Percentiles rank a stretch among this genome's conserved stretches.
phyloP scores from a whole-genome alignment of 345 rosid species.

The Cardamine occulta region DNA sequence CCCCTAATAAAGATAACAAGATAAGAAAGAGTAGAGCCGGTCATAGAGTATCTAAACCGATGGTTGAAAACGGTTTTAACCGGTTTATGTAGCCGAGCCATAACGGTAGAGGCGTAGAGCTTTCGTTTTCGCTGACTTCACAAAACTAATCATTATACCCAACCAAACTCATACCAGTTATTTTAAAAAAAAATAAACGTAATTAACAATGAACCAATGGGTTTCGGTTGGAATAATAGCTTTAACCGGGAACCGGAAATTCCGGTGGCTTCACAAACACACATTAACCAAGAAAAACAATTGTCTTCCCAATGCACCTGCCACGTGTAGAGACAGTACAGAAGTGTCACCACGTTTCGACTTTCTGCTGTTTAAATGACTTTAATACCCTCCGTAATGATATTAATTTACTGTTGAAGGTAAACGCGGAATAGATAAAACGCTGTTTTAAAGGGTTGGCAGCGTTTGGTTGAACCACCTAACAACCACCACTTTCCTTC shows the following conservation, averaged over 20 bases:
- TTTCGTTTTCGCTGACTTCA: slow-evolving; percentile 56
- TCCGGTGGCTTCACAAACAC: slow-evolving; percentile 45
- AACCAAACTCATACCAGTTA: slow-evolving; percentile 42
- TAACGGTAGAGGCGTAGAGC: slow-evolving; percentile 42
- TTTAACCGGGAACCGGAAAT: slow-evolving; percentile 46
- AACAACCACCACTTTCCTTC: slow-evolving; percentile 83
- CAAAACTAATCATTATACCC: slow-evolving; percentile 64
- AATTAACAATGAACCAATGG: slow-evolving; percentile 34
- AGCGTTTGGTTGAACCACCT: slow-evolving; percentile 98
- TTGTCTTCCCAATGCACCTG: slow-evolving; percentile 34
- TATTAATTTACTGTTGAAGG: slow-evolving; percentile 30
- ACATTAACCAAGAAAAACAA: slow-evolving; percentile 44
- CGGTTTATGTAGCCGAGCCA: slow-evolving; percentile 48
- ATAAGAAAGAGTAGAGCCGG: slow-evolving; percentile 1
- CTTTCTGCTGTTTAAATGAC: slow-evolving; percentile 33
- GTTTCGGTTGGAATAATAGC: slow-evolving; percentile 38
- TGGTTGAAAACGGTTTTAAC: background rate
- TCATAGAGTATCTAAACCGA: slow-evolving; percentile 21
- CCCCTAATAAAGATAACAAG: no score
- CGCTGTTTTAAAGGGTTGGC: slow-evolving; percentile 79
- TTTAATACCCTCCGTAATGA: slow-evolving; percentile 31
- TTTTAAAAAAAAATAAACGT: slow-evolving; percentile 20
- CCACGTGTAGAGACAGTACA: slow-evolving; percentile 47
- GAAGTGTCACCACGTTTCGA: slow-evolving; percentile 53
- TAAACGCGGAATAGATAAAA: slow-evolving; percentile 51